Base-by-base conservation (phyloP, 2,329 filamentous ascomycete species). In the Fusarium nisikadoi region DNA sequence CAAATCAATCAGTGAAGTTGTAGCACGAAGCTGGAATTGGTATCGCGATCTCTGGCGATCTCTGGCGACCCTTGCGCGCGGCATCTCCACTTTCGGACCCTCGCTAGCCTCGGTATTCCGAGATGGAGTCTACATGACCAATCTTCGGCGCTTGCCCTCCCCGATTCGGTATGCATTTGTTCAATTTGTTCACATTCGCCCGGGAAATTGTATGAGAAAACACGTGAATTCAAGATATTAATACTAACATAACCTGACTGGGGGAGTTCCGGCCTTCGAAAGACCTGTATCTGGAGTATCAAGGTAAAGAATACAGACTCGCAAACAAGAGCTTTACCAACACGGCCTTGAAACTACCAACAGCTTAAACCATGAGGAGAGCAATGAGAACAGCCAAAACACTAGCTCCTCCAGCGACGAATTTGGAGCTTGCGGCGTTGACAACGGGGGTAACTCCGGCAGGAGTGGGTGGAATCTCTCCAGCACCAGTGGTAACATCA, bases 381-480 rank as follows among this genome's bases (percentile, higher is more conserved):
- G 65, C 57, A 42, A 62, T 25, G 8, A 72, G 8, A 2, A 72
- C n/a, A 29, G 70, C 70, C 25, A 62, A 36, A 8, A 62, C 1
- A 12, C 39, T 36, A 54, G 61, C 70, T 29, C 70, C 70, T 23
- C 56, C 50, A 16, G 69, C 45, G 8, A 58, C 16, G 6, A 66
- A 25, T 53, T 70, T 72, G 27, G 70, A 60, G 33, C 55, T 58
- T 6, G 60, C 70, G 17, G 65, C 53, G 14, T 68, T 72, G 29
- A 55, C 39, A 27, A 72, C 56, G 5, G 69, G 66, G 0, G 70
- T 70, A 10, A 49, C 46, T 31, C 43, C 65, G 17, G 64, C 54
- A 5, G 69, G 33, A 6, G 56, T 49, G 8, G 70, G 35, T 23
- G 65, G 31, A 17, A 55, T 19, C 46, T 33, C 41, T 23, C 27